Percentiles rank a stretch among this genome's conserved stretches.
phyloP scores from a whole-genome alignment of 768 basidiomycete genomes.

The Coprinopsis cinerea region DNA sequence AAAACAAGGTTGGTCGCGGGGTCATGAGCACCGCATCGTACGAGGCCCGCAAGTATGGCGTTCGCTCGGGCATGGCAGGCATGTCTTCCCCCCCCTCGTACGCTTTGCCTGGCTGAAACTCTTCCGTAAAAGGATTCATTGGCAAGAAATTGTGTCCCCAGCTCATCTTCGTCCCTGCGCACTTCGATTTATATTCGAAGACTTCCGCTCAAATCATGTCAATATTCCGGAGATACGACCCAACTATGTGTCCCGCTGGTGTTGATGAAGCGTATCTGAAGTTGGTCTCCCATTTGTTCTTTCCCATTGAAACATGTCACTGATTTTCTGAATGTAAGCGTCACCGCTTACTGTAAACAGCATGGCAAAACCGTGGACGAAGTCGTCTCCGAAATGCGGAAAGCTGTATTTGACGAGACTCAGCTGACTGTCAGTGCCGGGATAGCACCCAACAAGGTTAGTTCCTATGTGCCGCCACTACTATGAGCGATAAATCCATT shows the following conservation, averaged over 20 bases:
- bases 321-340: too few species aligned
- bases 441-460: constrained; percentile 90
- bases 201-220: constrained; percentile 73
- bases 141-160: constrained; percentile 93
- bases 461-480: constrained; percentile 13
- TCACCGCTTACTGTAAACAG: constrained; percentile 76
- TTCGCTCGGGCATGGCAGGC: constrained; percentile 96
- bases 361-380: constrained; percentile 59
- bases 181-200: constrained; percentile 58
- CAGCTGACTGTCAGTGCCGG: constrained; percentile 90
- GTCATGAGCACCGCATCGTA: constrained; percentile 89
- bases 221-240: constrained; percentile 63
- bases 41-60: constrained; percentile 85
- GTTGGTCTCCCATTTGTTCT: constrained; percentile 33
- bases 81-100: constrained; percentile 15
- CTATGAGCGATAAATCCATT: constrained; percentile 14
- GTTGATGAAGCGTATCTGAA: constrained; percentile 92
- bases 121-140: constrained; percentile 58
- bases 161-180: constrained; percentile 60
- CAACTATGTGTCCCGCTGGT: constrained; percentile 67
- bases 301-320: too few species aligned
- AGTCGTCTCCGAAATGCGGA: constrained; percentile 76
- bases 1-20: constrained; percentile 63
- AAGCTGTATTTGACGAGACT: constrained; percentile 69
- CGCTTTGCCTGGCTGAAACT: neutral